Conservation (phyloP, 2,329 filamentous ascomycete species). For the Cladosporium sp. region DNA sequence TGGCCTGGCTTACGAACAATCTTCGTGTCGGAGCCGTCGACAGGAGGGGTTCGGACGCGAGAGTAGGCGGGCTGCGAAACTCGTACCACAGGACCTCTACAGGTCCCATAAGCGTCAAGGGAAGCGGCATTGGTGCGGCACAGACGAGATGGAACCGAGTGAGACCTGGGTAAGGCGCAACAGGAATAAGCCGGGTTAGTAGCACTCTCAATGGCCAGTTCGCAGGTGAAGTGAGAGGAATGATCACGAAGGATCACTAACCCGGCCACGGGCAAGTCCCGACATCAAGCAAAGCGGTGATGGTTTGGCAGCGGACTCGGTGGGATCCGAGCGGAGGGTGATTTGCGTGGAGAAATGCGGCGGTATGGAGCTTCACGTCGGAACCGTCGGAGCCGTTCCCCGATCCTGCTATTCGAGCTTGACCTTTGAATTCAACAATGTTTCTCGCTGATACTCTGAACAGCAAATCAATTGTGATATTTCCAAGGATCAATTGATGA, state of each 20-base stretch:
- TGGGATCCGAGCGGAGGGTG: too few relatives aligned
- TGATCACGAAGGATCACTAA: not conserved
- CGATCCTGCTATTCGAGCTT: too few relatives aligned
- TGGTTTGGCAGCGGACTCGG: too few relatives aligned
- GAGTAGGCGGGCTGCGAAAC: conserved; percentile 10
- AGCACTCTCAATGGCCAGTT: not conserved
- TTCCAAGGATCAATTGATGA: too few relatives aligned
- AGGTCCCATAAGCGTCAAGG: not conserved
- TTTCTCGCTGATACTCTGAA: too few relatives aligned
- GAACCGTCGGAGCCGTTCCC: too few relatives aligned
- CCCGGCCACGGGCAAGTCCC: not conserved
- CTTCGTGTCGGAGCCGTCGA: not conserved
- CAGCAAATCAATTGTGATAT: too few relatives aligned
- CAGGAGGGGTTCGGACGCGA: conserved; percentile 4
- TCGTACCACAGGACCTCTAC: conserved; percentile 1
- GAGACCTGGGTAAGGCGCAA: not conserved
- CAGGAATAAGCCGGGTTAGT: conserved; percentile 6
- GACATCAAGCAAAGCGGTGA: too few relatives aligned
- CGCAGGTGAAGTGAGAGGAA: not conserved
- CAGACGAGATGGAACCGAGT: not conserved
- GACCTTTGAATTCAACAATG: too few relatives aligned
- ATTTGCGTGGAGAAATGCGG: too few relatives aligned
- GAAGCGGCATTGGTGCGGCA: conserved; percentile 5
- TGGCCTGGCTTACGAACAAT: conserved; percentile 1
- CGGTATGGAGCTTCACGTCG: too few relatives aligned